Evolutionary conservation across 2,329 filamentous ascomycete genomes (phyloP).

Genomic region (Colletotrichum chlorophyti): DNA sequence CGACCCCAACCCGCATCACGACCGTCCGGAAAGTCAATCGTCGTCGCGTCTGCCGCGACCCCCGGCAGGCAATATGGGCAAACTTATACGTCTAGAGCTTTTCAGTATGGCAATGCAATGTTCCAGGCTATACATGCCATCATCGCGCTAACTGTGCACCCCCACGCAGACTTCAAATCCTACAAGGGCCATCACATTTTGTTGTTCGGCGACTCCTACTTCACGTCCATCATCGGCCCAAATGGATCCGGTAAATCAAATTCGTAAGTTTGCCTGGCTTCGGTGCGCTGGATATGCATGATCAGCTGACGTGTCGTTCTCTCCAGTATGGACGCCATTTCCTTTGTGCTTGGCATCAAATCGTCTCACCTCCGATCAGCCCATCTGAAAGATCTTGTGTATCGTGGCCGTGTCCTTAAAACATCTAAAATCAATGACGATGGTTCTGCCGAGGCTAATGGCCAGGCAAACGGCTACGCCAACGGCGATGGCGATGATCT

Average conservation of each 20-base stretch:
- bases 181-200: constrained; percentile 97
- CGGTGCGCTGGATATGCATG: not conserved
- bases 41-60: constrained; percentile 17
- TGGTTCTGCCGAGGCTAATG: constrained; percentile 73
- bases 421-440: constrained; percentile 93
- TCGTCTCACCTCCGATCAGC: constrained; percentile 96
- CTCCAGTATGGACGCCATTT: constrained; percentile 95
- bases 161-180: constrained; percentile 87
- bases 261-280: constrained; percentile 64
- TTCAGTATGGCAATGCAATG: constrained; percentile 70
- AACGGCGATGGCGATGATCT: constrained; percentile 65
- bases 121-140: not conserved
- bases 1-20: not conserved
- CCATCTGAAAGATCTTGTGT: constrained; percentile 92
- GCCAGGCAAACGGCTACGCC: constrained; percentile 66
- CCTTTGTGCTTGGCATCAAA: constrained; percentile 97
- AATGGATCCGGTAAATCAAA: constrained; percentile 99
- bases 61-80: constrained; percentile 75
- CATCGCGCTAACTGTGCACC: constrained; percentile 6
- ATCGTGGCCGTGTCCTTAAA: constrained; percentile 91
- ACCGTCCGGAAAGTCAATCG: not conserved
- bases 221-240: constrained; percentile 98
- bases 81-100: constrained; percentile 92
- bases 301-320: constrained; percentile 31
- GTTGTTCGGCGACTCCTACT: constrained; percentile 96